phyloP scores from a whole-genome alignment of 805 yeast species.

The Saccharomycopsis sp. region DNA sequence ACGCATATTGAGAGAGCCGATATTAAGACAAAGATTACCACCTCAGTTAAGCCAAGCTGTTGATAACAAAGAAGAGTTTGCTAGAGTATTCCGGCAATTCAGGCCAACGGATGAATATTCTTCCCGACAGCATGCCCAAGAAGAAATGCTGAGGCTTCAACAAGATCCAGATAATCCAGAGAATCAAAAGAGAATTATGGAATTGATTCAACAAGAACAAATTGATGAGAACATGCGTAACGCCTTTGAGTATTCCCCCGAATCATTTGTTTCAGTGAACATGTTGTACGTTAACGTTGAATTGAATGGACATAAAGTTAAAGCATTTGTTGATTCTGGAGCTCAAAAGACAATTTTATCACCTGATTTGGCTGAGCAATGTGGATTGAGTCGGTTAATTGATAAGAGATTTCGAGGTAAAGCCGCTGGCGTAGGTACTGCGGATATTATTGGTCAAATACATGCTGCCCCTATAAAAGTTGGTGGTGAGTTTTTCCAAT shows the following conservation, averaged over 20 bases:
- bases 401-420: constrained; percentile 76
- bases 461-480: constrained; percentile 84
- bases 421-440: constrained; percentile 87
- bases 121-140: constrained; percentile 33
- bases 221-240: constrained; percentile 72
- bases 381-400: constrained; percentile 63
- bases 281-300: constrained; percentile 78
- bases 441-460: constrained; percentile 71
- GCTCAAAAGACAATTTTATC: constrained; percentile 87
- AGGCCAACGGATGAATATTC: constrained; percentile 23
- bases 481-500: constrained; percentile 56
- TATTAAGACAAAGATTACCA: constrained; percentile 31
- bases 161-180: constrained; percentile 66
- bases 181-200: constrained; percentile 57
- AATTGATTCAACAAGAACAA: constrained; percentile 59
- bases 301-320: constrained; percentile 73
- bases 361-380: constrained; percentile 64
- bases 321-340: constrained; percentile 95
- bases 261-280: constrained; percentile 70
- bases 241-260: constrained; percentile 88
- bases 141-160: constrained; percentile 47
- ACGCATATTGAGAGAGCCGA: constrained; percentile 38
- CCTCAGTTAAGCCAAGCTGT: background rate
- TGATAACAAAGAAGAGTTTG: constrained; percentile 3
- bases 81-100: background rate